Percentiles rank a stretch among this genome's conserved stretches.
These are phyloP conservation scores for Excoecaria agallocha DNA, from an alignment of 345 rosid species.

Conservation along the genomic window DNA sequence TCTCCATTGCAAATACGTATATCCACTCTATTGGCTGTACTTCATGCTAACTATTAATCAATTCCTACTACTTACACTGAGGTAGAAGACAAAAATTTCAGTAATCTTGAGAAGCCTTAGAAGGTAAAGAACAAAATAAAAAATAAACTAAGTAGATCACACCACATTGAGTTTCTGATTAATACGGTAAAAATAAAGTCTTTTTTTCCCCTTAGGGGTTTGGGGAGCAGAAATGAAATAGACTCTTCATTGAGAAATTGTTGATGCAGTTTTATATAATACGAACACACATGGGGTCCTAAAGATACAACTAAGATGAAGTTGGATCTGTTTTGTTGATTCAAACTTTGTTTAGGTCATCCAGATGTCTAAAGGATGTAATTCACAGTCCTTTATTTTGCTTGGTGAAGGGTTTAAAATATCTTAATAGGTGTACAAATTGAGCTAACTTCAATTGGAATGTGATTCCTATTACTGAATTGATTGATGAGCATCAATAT, in stretches of 20 bases:
- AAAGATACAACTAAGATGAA: not conserved
- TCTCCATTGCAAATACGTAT: not conserved
- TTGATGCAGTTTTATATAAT: not conserved
- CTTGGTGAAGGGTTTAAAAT: not conserved
- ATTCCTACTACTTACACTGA: not conserved
- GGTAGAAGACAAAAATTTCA: not conserved
- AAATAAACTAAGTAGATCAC: not conserved
- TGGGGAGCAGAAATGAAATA: not conserved
- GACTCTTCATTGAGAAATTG: not conserved
- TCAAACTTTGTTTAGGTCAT: not conserved
- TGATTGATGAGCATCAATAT: constrained; percentile 1
- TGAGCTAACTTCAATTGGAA: not conserved
- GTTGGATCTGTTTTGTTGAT: not conserved
- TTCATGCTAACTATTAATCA: not conserved
- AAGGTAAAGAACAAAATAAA: not conserved
- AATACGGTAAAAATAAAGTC: not conserved
- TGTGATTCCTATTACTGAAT: not conserved
- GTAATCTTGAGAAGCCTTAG: not conserved
- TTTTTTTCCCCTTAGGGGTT: not conserved
- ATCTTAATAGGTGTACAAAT: not conserved
- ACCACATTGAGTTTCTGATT: not conserved
- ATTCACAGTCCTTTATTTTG: not conserved
- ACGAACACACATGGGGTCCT: not conserved
- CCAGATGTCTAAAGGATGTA: not conserved
- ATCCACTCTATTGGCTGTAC: not conserved